Evolutionary conservation across 768 basidiomycete genomes (phyloP), one percentile per base, ranked within the genome.

Genomic region (Rubroboletus pulcherrimus): DNA sequence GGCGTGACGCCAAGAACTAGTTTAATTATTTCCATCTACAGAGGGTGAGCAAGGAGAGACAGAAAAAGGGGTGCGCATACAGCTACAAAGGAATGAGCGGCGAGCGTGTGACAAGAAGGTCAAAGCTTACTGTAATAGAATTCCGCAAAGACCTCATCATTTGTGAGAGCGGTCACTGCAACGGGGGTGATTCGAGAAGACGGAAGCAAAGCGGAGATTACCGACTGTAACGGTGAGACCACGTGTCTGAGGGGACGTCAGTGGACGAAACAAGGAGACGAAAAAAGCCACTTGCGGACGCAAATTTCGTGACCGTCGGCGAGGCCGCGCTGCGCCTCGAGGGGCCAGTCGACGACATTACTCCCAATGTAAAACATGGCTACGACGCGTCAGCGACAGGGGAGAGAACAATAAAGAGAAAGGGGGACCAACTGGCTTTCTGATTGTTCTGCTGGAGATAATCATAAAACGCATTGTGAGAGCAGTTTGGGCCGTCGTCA

Each of bases 81-180:
- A 8, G 69, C 69, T 72, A 48, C 9, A 9, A 3, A 37, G 41
- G 38, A 24, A 39, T 60, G 21, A 66, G 65, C 24, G 35, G 41
- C 4, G 46, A 29, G 5, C 0, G 9, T 5, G 24, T 5, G 24
- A 14, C n/a, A 9, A 30, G 26, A 24, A 17, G 5, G 39, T 5
- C 6, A 5, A 51, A 10, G 69, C 81, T 35, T 59, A 81, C 82
- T 83, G 71, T 89, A 93, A 56, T 85, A 90, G 17, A 93, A 75
- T 68, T 92, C 89, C 4, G 89, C 89, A 54, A 91, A 89, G 5
- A 82, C 86, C 57, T 86, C 73, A 60, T 81, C 73, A 64, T 84
- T 91, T 9, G 77, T 70, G 40, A 86, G 74, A 2, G 81, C 64
- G 0, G 86, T 86, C 81, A 79, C 83, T 84, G 53, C 2, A 48